Evolutionary conservation across 2,329 filamentous ascomycete species (phyloP).

Genomic region (Sporothrix dimorphospora): DNA sequence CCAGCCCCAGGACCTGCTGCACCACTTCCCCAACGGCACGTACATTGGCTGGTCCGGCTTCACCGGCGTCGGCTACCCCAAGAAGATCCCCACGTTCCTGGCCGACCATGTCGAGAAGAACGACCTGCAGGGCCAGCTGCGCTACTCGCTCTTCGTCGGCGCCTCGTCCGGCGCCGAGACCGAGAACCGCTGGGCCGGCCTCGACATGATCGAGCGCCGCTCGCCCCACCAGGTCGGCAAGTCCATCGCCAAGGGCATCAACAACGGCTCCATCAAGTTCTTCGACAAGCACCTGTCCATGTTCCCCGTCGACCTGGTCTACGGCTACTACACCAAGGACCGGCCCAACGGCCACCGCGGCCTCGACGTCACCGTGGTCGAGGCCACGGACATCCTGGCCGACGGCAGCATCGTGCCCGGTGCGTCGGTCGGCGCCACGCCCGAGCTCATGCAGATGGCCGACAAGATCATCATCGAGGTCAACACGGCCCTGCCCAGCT

Average conservation of each 20-base stretch:
- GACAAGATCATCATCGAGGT: conserved; percentile 94
- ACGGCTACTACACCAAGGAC: conserved; percentile 84
- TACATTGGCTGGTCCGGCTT: conserved; percentile 93
- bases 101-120: conserved; percentile 91
- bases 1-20: conserved; percentile 76
- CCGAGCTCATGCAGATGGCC: conserved; percentile 86
- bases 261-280: conserved; percentile 84
- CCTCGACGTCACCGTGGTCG: conserved; percentile 82
- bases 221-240: conserved; percentile 89
- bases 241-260: conserved; percentile 87
- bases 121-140: conserved; percentile 77
- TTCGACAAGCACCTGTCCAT: conserved; percentile 94
- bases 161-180: conserved; percentile 89
- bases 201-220: conserved; percentile 88
- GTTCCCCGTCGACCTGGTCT: conserved; percentile 86
- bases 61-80: conserved; percentile 87
- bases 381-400: conserved; percentile 84
- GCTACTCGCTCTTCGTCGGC: conserved; percentile 85
- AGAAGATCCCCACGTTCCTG: conserved; percentile 81
- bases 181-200: conserved; percentile 84
- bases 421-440: conserved; percentile 81
- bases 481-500: conserved; percentile 82
- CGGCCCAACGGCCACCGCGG: conserved; percentile 71
- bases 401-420: conserved; percentile 88
- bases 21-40: conserved; percentile 80